These are phyloP conservation scores for Sporothrix luriei DNA, from an alignment of 2,329 filamentous ascomycete species.

Conservation along the genomic window DNA sequence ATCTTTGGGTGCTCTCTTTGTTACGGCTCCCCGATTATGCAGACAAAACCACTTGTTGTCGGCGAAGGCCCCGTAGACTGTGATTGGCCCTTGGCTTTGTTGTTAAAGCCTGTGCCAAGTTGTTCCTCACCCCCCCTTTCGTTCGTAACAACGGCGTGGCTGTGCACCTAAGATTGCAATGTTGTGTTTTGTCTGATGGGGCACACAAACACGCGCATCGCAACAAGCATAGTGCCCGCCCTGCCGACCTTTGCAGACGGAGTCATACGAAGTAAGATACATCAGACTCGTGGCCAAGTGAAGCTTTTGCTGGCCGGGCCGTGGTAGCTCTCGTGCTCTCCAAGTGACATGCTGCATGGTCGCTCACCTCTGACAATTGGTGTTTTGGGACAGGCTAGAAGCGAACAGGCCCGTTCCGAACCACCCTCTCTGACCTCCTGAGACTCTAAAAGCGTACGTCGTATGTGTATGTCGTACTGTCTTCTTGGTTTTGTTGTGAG, in stretches of 20 bases:
- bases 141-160: constrained; percentile 22
- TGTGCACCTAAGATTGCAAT: constrained; percentile 27
- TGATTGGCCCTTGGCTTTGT: constrained; percentile 8
- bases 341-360: not conserved
- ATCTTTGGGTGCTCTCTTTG: not conserved
- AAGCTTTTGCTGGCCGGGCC: not conserved
- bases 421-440: not conserved
- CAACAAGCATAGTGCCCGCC: too few species aligned
- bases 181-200: not conserved
- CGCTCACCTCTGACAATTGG: constrained; percentile 29
- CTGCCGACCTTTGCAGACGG: too few species aligned
- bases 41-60: not conserved
- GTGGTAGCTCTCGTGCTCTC: not conserved
- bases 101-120: not conserved
- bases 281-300: not conserved
- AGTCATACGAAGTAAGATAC: too few species aligned
- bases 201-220: not conserved
- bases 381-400: constrained; percentile 25
- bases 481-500: not conserved
- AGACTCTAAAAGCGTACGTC: not conserved
- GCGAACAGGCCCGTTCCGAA: too few species aligned
- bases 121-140: not conserved
- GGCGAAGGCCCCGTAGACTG: not conserved
- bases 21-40: not conserved
- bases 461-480: too few species aligned